Evolutionary conservation across 2,329 filamentous ascomycete species (phyloP).

Genomic region (Trichoderma sp.): DNA sequence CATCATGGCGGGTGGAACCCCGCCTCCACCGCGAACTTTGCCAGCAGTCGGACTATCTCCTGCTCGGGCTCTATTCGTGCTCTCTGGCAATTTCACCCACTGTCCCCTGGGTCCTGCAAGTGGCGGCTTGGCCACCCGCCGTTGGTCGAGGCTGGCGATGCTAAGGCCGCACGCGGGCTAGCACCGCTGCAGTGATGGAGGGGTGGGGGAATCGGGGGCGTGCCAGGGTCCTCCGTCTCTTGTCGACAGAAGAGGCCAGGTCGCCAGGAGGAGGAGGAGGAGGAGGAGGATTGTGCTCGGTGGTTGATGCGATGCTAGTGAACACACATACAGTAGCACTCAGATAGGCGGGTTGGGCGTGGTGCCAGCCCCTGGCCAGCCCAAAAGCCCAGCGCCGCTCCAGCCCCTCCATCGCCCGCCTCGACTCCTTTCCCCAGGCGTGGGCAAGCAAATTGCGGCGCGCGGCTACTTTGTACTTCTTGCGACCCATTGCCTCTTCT

Average conservation of each 20-base stretch:
- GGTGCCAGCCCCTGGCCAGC: conserved; percentile 33
- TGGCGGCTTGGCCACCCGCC: conserved; percentile 26
- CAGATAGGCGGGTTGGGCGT: conserved; percentile 20
- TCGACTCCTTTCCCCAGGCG: conserved; percentile 41
- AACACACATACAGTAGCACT: too few species aligned
- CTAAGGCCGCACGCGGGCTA: conserved; percentile 21
- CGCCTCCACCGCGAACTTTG: too few species aligned
- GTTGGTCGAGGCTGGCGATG: conserved; percentile 22
- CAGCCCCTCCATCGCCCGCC: conserved; percentile 45
- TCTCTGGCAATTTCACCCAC: neutral
- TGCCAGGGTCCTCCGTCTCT: conserved; percentile 18
- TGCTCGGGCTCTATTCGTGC: too few species aligned
- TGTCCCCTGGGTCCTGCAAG: conserved; percentile 20
- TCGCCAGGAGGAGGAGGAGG: neutral
- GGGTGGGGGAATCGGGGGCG: conserved; percentile 26
- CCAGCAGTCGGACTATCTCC: too few species aligned
- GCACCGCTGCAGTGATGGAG: conserved; percentile 18
- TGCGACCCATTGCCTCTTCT: conserved; percentile 34
- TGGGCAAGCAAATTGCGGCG: conserved; percentile 34
- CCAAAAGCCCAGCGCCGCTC: conserved; percentile 39
- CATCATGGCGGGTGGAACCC: too few species aligned
- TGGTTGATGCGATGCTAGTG: too few species aligned
- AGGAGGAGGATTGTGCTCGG: neutral
- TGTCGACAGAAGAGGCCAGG: conserved; percentile 15
- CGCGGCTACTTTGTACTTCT: conserved; percentile 22